Conservation (phyloP, 2,329 filamentous ascomycete genomes). For the Aotearoamyces nothofagi region DNA sequence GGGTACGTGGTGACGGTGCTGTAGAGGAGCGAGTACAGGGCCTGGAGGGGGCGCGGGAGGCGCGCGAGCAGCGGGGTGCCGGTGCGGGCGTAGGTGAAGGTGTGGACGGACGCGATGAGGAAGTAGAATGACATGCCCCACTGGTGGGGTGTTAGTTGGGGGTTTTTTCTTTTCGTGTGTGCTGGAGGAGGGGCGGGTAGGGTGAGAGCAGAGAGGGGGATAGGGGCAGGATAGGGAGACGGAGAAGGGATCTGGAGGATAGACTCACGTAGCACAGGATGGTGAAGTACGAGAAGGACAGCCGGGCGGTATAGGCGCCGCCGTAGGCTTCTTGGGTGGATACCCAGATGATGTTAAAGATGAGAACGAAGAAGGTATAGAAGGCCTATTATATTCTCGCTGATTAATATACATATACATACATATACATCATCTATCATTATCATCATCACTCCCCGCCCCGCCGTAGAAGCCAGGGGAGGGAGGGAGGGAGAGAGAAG, state of each 20-base stretch:
- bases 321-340: slow-evolving; percentile 39
- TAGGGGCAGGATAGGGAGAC: too few relatives aligned
- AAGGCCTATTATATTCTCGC: slow-evolving; percentile 25
- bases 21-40: slow-evolving; percentile 49
- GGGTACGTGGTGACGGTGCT: slow-evolving; percentile 47
- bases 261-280: slow-evolving; percentile 43
- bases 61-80: slow-evolving; percentile 39
- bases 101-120: slow-evolving; percentile 51
- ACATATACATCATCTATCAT: slow-evolving; percentile 5
- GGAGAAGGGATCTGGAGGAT: too few relatives aligned
- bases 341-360: slow-evolving; percentile 57
- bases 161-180: background rate
- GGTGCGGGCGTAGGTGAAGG: slow-evolving; percentile 44
- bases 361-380: slow-evolving; percentile 55
- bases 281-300: slow-evolving; percentile 71
- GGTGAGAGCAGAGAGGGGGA: background rate
- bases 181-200: background rate
- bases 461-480: background rate
- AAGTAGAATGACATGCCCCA: slow-evolving; percentile 77
- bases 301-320: slow-evolving; percentile 22
- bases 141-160: slow-evolving; percentile 21
- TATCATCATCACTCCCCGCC: background rate
- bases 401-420: background rate
- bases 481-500: slow-evolving; percentile 12
- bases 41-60: slow-evolving; percentile 46